Evolutionary conservation across 2,329 filamentous ascomycete species (phyloP), one percentile per base, ranked within the genome.

Genomic region (Penicillium oxalicum): DNA sequence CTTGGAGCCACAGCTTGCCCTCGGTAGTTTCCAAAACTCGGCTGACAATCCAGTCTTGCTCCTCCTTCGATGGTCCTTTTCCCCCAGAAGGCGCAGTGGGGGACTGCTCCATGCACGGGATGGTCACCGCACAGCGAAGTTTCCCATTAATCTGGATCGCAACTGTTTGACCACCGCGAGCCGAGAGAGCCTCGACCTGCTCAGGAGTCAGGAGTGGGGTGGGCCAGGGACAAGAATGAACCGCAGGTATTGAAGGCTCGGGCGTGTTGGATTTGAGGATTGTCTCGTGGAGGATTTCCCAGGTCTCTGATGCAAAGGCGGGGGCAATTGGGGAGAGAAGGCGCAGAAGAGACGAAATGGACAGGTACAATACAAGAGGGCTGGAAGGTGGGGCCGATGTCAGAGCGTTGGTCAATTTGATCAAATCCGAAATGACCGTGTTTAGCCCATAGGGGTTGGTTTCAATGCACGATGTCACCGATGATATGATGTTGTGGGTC

Each of bases 71-170:
- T 6, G 51, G 46, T 1, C 42, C 51, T 24, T 59, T 56, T n/a
- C 50, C 55, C 25, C 53, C 41, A 2, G 54, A 1, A 9, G 55
- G 18, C 24, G 48, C 28, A 11, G 47, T 25, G 26, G 80, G 59
- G 1, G 66, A 66, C 0, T 62, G 61, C 3, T 76, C 66, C 38
- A 76, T 72, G 27, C 75, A 74, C 0, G 80, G 75, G 25, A 93
- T 81, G 2, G 83, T 74, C n/a, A 85, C 77, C 0, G 80, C 80
- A 53, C 84, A 84, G 34, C 81, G 82, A 54, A 87, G 68, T 66
- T 86, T 90, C n/a, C 89, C 88, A 61, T 94, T 89, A 52, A 94
- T 70, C 61, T 90, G 86, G 12, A 95, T 82, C 0, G 84, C 84
- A 5, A 64, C 77, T 69, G 54, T 69, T 73, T 54, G 75, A 64